phyloP scores from a whole-genome alignment of 1,284 basidiomycete genomes.

The Melampsora medusae region DNA sequence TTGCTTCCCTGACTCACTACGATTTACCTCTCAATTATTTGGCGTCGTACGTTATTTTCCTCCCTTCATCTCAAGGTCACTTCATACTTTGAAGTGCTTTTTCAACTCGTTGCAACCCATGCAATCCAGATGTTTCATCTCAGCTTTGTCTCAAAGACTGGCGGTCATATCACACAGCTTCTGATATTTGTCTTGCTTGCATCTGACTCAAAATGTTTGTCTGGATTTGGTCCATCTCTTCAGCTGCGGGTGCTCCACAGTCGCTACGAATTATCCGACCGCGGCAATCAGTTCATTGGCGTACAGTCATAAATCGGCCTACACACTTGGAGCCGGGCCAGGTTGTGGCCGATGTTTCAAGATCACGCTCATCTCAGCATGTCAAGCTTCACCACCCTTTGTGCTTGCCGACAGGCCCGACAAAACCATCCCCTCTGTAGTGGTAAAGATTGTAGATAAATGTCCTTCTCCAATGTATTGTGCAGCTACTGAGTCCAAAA shows the following conservation, averaged over 20 bases:
- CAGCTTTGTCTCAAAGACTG: neutral
- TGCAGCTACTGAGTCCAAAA: conserved; percentile 10
- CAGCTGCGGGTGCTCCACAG: conserved; percentile 37
- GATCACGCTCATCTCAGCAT: conserved; percentile 6
- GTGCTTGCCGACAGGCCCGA: conserved; percentile 13
- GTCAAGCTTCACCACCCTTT: conserved; percentile 16
- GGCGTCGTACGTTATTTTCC: conserved; percentile 15
- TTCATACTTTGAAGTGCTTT: too few species aligned
- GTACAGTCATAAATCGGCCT: conserved; percentile 13
- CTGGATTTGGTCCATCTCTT: conserved; percentile 1
- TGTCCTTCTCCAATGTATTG: conserved; percentile 37
- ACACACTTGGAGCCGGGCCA: conserved; percentile 16
- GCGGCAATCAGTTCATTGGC: conserved; percentile 33
- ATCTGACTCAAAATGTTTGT: too few species aligned
- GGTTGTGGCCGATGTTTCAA: conserved; percentile 33
- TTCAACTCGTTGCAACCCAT: too few species aligned
- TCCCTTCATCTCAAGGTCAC: too few species aligned
- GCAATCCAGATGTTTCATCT: neutral
- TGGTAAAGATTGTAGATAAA: conserved; percentile 38
- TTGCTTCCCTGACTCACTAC: conserved; percentile 33
- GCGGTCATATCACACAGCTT: too few species aligned
- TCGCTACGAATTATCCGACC: conserved; percentile 23
- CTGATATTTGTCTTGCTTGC: too few species aligned
- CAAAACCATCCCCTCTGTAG: conserved; percentile 19
- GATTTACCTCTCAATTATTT: conserved; percentile 37